Base-by-base conservation (phyloP, 805 yeast species). In the Saturnispora kantuleensis region DNA sequence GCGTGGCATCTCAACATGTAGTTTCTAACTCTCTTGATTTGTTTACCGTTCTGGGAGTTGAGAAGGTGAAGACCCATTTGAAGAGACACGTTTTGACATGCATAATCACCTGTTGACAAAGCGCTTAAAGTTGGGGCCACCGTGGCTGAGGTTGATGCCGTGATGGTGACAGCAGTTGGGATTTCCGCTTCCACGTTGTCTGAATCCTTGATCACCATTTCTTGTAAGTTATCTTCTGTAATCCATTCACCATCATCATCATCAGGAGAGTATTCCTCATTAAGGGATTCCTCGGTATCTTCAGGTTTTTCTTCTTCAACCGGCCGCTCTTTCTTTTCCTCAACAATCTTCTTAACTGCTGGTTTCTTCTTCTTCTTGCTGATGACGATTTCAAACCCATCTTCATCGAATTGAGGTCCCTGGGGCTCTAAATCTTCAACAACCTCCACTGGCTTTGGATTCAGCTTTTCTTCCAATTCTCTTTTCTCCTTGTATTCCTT, bases 1-100 rank as follows among this genome's bases (percentile, higher is more conserved):
- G 97, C 99, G 63, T 93, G 96, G 63, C 99, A 93, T 64, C 99
- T 73, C 58, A 85, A 74, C 97, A 90, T 90, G 62, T 86, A 89
- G 67, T 83, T 86, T 60, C 95, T 75, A 31, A 93, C 83, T 60
- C 85, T 77, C 52, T 77, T 82, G 64, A 93, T 89, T 55, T 81
- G 87, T 50, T 80, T 68, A 16, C 98, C 98, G 1, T 89, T 77
- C 67, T 77, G 73, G 18, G 84, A 70, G 63, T 89, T 89, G 79
- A 93, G 82, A 53, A 90, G 69, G 52, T 85, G 83, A 47, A 93
- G 63, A 5, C 96, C 96, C 54, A 93, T 73, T 63, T 90, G 97
- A 66, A 93, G 71, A 1, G 96, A 76, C 12, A 89, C 96, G 63
- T 93, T 93, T 64, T 93, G 99, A 56, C 90, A 86, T 2, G 99